phyloP scores from a whole-genome alignment of 208 protist species.

The Trypanosoma avium region DNA sequence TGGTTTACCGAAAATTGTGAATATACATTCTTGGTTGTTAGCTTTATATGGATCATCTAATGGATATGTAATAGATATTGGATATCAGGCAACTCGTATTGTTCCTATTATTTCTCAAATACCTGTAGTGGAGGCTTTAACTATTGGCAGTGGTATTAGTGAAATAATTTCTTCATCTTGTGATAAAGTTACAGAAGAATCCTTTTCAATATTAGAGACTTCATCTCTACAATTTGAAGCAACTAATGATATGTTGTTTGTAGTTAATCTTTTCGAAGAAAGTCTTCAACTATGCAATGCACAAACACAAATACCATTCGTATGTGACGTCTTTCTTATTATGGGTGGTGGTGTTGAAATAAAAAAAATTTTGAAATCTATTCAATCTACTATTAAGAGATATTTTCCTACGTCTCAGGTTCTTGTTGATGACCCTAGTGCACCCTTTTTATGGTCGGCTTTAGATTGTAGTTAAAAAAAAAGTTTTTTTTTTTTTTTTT shows the following conservation, averaged over 20 bases:
- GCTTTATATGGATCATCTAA: slow-evolving; percentile 6
- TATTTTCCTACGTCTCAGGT: slow-evolving; percentile 2
- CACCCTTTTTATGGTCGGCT: slow-evolving; percentile 1
- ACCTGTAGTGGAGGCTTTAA: slow-evolving; percentile 21
- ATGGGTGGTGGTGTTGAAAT: slow-evolving; percentile 5
- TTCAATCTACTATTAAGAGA: background rate
- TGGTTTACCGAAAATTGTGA: background rate
- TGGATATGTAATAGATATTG: slow-evolving; percentile 40
- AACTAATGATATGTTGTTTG: background rate
- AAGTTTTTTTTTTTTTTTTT: background rate
- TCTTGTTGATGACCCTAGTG: background rate
- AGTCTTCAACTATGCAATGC: slow-evolving; percentile 3
- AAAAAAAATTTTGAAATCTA: background rate
- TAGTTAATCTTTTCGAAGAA: slow-evolving; percentile 14
- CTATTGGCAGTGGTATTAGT: slow-evolving; percentile 10
- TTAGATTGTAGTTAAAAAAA: background rate
- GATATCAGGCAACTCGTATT: slow-evolving; percentile 31
- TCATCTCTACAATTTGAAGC: background rate
- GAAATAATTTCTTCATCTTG: background rate
- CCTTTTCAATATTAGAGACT: background rate
- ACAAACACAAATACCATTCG: slow-evolving; percentile 10
- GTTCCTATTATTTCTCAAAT: slow-evolving; percentile 19
- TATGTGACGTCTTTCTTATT: slow-evolving; percentile 7
- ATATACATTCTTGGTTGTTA: slow-evolving; percentile 18
- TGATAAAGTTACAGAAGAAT: background rate